Evolutionary conservation across 768 basidiomycete genomes (phyloP).

Genomic region (Holtermanniella nyarrowii): DNA sequence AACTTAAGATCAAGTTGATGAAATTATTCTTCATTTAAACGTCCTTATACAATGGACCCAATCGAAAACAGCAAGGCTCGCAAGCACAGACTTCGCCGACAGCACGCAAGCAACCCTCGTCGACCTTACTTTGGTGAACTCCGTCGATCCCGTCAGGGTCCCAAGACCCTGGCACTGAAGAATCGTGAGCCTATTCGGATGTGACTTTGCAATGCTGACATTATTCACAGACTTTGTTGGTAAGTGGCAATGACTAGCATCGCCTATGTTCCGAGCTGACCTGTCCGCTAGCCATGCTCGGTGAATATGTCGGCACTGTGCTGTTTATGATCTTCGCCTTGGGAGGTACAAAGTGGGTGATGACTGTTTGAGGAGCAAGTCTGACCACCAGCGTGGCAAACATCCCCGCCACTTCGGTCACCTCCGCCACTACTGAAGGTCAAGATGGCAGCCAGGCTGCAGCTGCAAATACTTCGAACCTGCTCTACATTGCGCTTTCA

Average conservation of each 20-base stretch:
- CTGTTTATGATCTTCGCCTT: constrained; percentile 40
- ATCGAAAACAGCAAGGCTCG: too few species aligned
- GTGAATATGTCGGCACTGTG: constrained; percentile 39
- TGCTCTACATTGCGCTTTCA: constrained; percentile 37
- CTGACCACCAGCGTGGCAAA: constrained; percentile 26
- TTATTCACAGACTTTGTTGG: neutral
- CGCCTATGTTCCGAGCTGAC: neutral
- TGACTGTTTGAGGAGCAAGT: neutral
- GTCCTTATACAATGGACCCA: too few species aligned
- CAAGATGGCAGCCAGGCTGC: constrained; percentile 26
- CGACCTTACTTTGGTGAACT: neutral
- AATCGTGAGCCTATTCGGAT: constrained; percentile 27
- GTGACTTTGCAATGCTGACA: neutral
- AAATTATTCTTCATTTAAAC: too few species aligned
- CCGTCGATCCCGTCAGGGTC: constrained; percentile 11
- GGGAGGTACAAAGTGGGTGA: constrained; percentile 36
- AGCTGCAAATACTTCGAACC: constrained; percentile 36
- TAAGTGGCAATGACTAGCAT: neutral
- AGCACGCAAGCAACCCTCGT: too few species aligned
- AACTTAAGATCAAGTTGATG: too few species aligned
- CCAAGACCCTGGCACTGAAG: constrained; percentile 27
- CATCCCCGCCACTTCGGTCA: constrained; percentile 35
- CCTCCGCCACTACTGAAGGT: constrained; percentile 26
- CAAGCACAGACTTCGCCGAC: too few species aligned
- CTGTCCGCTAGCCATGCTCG: constrained; percentile 39